These are phyloP conservation scores for Rutstroemia sp. DNA, from an alignment of 2,329 filamentous ascomycete genomes.

Conservation along the genomic window DNA sequence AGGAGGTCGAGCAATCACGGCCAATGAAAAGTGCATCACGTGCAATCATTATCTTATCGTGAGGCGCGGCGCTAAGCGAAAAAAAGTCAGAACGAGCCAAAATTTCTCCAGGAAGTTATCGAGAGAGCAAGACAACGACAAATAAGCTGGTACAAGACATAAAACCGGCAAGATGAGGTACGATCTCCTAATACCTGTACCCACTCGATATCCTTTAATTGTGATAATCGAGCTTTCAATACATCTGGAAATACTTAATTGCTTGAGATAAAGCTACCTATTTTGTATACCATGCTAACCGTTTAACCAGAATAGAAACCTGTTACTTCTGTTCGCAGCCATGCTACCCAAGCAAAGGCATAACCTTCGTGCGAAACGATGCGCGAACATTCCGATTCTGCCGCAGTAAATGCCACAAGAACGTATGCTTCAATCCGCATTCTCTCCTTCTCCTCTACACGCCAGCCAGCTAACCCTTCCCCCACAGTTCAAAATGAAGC, in stretches of 20 bases:
- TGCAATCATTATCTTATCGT: slow-evolving; percentile 9
- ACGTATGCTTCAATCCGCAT: slow-evolving; percentile 15
- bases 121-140: slow-evolving; percentile 5
- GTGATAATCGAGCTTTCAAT: neutral
- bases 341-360: slow-evolving; percentile 55
- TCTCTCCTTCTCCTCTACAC: neutral
- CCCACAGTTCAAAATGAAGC: slow-evolving; percentile 85
- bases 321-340: slow-evolving; percentile 62
- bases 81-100: slow-evolving; percentile 9
- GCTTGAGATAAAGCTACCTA: neutral
- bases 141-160: slow-evolving; percentile 2
- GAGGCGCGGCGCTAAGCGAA: slow-evolving; percentile 6
- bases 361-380: slow-evolving; percentile 35
- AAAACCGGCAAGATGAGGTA: slow-evolving; percentile 10
- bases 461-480: neutral
- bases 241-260: neutral
- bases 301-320: slow-evolving; percentile 9
- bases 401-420: slow-evolving; percentile 40
- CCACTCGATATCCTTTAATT: no score
- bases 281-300: neutral
- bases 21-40: neutral
- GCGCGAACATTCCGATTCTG: slow-evolving; percentile 52
- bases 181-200: neutral
- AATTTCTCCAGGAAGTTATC: slow-evolving; percentile 6
- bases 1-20: neutral